Evolutionary conservation across 352 stramenopile genomes (phyloP).

Genomic region (Phytopythium aichiense): DNA sequence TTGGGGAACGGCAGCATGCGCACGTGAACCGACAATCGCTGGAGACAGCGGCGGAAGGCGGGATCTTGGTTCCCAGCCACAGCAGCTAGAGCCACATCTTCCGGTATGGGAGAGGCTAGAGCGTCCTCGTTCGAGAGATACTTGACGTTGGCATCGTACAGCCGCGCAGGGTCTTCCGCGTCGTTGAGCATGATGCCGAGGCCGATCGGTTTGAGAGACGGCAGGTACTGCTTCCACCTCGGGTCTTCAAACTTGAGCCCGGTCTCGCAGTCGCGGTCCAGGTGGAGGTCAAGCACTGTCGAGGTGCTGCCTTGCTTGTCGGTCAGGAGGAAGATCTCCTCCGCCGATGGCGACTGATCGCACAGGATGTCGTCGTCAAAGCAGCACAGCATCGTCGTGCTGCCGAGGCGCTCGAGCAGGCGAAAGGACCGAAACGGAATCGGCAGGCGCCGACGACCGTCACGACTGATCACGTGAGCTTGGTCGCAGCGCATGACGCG

Average conservation of each 20-base stretch:
- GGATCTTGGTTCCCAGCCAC: slow-evolving; percentile 21
- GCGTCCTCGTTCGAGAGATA: slow-evolving; percentile 65
- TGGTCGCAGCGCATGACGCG: slow-evolving; percentile 46
- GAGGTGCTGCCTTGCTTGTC: slow-evolving; percentile 50
- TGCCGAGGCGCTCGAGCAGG: slow-evolving; percentile 74
- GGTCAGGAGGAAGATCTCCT: slow-evolving; percentile 84
- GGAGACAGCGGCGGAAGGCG: slow-evolving; percentile 60
- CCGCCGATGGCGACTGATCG: slow-evolving; percentile 67
- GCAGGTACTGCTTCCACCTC: slow-evolving; percentile 75
- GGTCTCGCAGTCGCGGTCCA: slow-evolving; percentile 66
- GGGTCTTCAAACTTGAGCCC: slow-evolving; percentile 85
- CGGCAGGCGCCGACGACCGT: slow-evolving; percentile 28
- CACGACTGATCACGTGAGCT: slow-evolving; percentile 35
- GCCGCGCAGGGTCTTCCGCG: slow-evolving; percentile 51
- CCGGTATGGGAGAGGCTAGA: slow-evolving; percentile 17
- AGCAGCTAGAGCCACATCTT: slow-evolving; percentile 8
- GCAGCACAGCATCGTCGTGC: slow-evolving; percentile 85
- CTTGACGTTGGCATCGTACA: slow-evolving; percentile 64
- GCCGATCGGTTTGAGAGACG: slow-evolving; percentile 77
- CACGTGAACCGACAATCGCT: slow-evolving; percentile 76
- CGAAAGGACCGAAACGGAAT: slow-evolving; percentile 77
- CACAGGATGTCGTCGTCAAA: slow-evolving; percentile 87
- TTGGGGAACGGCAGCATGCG: slow-evolving; percentile 83
- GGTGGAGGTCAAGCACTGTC: slow-evolving; percentile 78
- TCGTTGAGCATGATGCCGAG: slow-evolving; percentile 82